Conservation (phyloP, 352 stramenopile genomes). For the Peronospora farinosa region DNA sequence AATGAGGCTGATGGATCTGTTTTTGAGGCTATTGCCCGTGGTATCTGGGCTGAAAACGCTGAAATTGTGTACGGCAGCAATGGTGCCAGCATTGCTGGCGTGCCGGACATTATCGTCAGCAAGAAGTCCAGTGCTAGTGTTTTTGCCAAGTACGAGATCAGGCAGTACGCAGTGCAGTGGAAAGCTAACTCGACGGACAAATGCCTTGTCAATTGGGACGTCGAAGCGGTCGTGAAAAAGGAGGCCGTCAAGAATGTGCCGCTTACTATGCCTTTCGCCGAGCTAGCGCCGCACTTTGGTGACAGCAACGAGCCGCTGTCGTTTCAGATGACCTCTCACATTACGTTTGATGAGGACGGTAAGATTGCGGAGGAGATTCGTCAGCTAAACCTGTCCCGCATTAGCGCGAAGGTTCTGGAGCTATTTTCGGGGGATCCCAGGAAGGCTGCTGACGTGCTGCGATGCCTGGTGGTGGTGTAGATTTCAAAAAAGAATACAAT, state of each 20-base stretch:
- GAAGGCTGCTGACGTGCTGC: conserved; percentile 51
- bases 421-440: conserved; percentile 50
- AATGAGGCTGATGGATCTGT: conserved; percentile 45
- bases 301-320: conserved; percentile 43
- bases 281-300: conserved; percentile 46
- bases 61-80: conserved; percentile 64
- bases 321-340: conserved; percentile 69
- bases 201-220: conserved; percentile 68
- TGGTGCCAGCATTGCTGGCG: conserved; percentile 37
- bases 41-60: conserved; percentile 57
- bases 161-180: conserved; percentile 78
- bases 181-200: conserved; percentile 61
- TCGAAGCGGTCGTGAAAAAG: conserved; percentile 51
- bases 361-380: conserved; percentile 78
- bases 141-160: conserved; percentile 77
- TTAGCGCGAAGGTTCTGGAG: conserved; percentile 44
- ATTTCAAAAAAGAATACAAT: conserved; percentile 3
- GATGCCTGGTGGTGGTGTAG: conserved; percentile 35
- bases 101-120: conserved; percentile 55
- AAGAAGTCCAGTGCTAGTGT: conserved; percentile 55
- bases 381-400: conserved; percentile 58
- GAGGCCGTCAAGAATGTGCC: conserved; percentile 49
- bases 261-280: conserved; percentile 56
- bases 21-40: conserved; percentile 49
- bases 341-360: conserved; percentile 72